These are phyloP conservation scores for Sporisorium exsertum DNA, from an alignment of 1,284 basidiomycete genomes.

Conservation along the genomic window DNA sequence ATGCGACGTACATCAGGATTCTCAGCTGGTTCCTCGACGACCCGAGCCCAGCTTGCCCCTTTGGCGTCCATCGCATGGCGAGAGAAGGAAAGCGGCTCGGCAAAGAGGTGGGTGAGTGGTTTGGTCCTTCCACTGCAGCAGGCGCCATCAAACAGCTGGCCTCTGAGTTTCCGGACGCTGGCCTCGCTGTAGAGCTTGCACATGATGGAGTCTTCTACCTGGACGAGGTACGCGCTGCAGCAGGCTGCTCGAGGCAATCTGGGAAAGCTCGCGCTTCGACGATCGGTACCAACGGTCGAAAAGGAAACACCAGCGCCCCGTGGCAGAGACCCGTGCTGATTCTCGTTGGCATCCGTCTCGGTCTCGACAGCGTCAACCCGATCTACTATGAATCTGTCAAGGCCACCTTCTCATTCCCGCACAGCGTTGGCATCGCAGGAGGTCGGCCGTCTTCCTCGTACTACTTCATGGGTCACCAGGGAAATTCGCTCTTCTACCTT, in stretches of 20 bases:
- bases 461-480: slow-evolving; percentile 94
- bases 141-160: slow-evolving; percentile 86
- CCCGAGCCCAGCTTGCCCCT: slow-evolving; percentile 86
- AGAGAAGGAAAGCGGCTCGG: slow-evolving; percentile 92
- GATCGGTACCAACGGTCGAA: slow-evolving; percentile 1
- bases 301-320: neutral
- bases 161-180: slow-evolving; percentile 79
- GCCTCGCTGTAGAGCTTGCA: slow-evolving; percentile 83
- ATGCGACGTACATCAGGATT: slow-evolving; percentile 81
- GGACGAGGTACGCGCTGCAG: slow-evolving; percentile 85
- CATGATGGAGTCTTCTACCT: slow-evolving; percentile 84
- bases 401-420: slow-evolving; percentile 89
- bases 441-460: slow-evolving; percentile 94
- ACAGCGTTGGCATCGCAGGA: slow-evolving; percentile 94
- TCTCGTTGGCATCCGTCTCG: slow-evolving; percentile 86
- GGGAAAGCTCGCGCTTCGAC: slow-evolving; percentile 14
- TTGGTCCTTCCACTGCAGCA: slow-evolving; percentile 94
- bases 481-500: slow-evolving; percentile 80
- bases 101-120: slow-evolving; percentile 96
- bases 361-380: slow-evolving; percentile 91
- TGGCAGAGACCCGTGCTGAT: slow-evolving; percentile 91
- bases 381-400: slow-evolving; percentile 94
- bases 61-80: slow-evolving; percentile 96
- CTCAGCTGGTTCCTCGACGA: slow-evolving; percentile 95
- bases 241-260: slow-evolving; percentile 65